Evolutionary conservation across 1,284 basidiomycete species (phyloP).

Genomic region (Volvariella volvacea): DNA sequence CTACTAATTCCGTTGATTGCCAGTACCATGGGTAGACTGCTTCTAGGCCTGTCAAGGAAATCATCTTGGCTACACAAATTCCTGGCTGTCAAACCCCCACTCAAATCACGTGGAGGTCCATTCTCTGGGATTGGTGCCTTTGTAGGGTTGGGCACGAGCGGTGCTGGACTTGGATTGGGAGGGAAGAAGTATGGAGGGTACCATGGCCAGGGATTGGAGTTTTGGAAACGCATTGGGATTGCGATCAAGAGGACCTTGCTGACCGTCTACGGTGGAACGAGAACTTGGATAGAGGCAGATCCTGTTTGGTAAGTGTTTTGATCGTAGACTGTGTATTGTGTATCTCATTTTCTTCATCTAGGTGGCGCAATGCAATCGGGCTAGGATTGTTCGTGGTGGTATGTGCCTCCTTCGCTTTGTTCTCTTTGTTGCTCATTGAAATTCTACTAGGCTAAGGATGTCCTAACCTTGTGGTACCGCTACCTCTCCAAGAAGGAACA

Average conservation of each 20-base stretch:
- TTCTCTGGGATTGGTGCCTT: too few species aligned
- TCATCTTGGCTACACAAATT: slow-evolving; percentile 42
- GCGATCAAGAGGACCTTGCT: slow-evolving; percentile 35
- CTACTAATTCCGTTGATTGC: slow-evolving; percentile 60
- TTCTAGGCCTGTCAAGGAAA: slow-evolving; percentile 46
- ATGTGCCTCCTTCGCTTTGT: neutral
- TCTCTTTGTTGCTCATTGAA: slow-evolving; percentile 1
- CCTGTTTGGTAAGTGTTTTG: slow-evolving; percentile 65
- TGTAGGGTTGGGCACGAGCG: slow-evolving; percentile 1
- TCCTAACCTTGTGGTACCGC: slow-evolving; percentile 55
- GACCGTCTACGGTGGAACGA: slow-evolving; percentile 47
- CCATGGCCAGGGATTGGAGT: slow-evolving; percentile 17
- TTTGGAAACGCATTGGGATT: slow-evolving; percentile 19
- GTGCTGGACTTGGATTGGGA: slow-evolving; percentile 3
- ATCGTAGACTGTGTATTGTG: too few species aligned
- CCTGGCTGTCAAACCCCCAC: slow-evolving; percentile 43
- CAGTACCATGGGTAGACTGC: slow-evolving; percentile 52
- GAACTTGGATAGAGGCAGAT: slow-evolving; percentile 56
- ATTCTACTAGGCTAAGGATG: slow-evolving; percentile 50
- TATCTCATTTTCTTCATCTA: too few species aligned
- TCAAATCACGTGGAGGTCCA: too few species aligned
- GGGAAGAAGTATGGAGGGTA: slow-evolving; percentile 11
- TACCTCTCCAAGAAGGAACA: slow-evolving; percentile 66
- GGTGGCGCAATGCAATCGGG: slow-evolving; percentile 19
- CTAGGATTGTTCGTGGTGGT: neutral